phyloP scores from a whole-genome alignment of 768 basidiomycete species.

The Trametes sanguinea region DNA sequence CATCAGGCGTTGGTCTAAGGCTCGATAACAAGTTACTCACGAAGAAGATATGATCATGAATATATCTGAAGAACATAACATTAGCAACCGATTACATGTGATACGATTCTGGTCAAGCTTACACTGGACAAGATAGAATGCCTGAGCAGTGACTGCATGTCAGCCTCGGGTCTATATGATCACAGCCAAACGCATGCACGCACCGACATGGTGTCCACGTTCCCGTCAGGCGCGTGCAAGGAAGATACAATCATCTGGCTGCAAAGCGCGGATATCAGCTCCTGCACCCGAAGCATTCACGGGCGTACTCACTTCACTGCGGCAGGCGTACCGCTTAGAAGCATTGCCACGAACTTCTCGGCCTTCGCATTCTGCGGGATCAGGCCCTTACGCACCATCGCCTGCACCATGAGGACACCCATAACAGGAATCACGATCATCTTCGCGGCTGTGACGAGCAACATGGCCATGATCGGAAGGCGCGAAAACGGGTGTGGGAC shows the following conservation, averaged over 20 bases:
- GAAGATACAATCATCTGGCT: conserved; percentile 48
- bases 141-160: conserved; percentile 17
- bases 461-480: conserved; percentile 40
- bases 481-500: conserved; percentile 36
- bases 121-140: conserved; percentile 50
- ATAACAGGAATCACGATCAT: conserved; percentile 44
- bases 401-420: conserved; percentile 37
- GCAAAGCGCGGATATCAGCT: conserved; percentile 1
- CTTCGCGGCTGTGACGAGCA: conserved; percentile 36
- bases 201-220: conserved; percentile 45
- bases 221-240: conserved; percentile 47
- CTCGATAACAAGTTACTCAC: conserved; percentile 30
- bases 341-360: conserved; percentile 47
- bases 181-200: conserved; percentile 8
- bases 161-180: neutral
- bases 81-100: neutral
- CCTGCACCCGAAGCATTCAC: neutral
- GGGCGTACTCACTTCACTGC: conserved; percentile 38
- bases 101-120: conserved; percentile 10
- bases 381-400: conserved; percentile 32
- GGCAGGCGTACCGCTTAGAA: conserved; percentile 49
- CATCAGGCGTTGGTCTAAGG: too few relatives aligned
- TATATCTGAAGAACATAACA: conserved; percentile 33
- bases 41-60: conserved; percentile 49
- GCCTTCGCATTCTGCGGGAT: conserved; percentile 41